Conservation (phyloP, 1,139 yeast genomes). For the Sugiyamaella neomexicana region DNA sequence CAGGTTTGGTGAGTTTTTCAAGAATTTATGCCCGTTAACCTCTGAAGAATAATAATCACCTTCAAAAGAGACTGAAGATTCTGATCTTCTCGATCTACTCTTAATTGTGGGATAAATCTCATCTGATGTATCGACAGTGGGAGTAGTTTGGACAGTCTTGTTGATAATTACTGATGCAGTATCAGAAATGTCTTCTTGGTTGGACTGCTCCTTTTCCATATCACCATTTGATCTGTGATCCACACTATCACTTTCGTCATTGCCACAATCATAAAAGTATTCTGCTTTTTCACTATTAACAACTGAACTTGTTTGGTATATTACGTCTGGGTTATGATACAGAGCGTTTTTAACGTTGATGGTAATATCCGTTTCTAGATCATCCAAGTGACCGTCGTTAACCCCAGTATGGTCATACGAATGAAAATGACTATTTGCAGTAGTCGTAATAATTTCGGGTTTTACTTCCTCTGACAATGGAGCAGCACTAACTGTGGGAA, state of each 20-base stretch:
- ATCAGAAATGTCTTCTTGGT: background rate
- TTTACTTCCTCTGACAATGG: background rate
- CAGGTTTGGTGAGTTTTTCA: background rate
- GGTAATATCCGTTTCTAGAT: background rate
- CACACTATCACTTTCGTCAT: background rate
- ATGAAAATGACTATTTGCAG: background rate
- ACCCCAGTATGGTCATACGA: background rate
- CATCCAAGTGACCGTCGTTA: background rate
- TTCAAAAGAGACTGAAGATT: background rate
- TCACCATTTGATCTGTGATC: too few relatives aligned
- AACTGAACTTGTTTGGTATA: background rate
- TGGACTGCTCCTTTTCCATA: background rate
- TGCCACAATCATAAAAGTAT: background rate
- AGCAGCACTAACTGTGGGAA: too few relatives aligned
- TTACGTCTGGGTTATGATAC: background rate
- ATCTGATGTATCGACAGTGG: background rate
- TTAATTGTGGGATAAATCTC: background rate
- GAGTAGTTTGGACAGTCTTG: background rate
- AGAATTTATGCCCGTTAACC: background rate
- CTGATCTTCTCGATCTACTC: background rate
- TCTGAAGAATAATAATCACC: too few relatives aligned
- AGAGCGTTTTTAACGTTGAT: background rate
- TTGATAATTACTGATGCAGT: background rate
- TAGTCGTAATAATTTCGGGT: background rate
- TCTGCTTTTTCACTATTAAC: conserved; percentile 1